These are phyloP conservation scores for Incumbomyces delicatus DNA, from an alignment of 2,329 filamentous ascomycete species.

Conservation along the genomic window DNA sequence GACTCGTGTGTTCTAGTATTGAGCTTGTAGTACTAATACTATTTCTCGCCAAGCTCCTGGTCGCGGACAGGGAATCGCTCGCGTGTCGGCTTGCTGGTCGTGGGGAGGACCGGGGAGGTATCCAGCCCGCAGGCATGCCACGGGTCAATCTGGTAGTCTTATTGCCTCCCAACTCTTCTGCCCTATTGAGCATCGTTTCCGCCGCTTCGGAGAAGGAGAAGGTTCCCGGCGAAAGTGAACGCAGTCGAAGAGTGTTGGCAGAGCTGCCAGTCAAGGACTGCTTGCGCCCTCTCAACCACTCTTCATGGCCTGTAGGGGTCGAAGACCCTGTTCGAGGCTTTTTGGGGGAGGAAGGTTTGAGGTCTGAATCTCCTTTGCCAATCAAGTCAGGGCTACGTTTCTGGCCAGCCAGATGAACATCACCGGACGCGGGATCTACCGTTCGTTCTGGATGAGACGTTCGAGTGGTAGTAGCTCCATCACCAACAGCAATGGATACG, in stretches of 20 bases:
- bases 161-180: slow-evolving; percentile 9
- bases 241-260: neutral
- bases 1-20: slow-evolving; percentile 54
- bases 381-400: slow-evolving; percentile 1
- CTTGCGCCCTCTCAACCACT: slow-evolving; percentile 5
- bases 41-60: slow-evolving; percentile 44
- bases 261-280: neutral
- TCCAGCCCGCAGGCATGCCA: neutral
- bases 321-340: neutral
- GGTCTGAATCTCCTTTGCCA: neutral
- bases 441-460: no score
- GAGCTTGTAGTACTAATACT: slow-evolving; percentile 38
- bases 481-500: no score
- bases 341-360: neutral
- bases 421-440: no score
- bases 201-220: slow-evolving; percentile 2
- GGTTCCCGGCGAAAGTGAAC: slow-evolving; percentile 2
- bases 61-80: neutral
- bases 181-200: slow-evolving; percentile 8
- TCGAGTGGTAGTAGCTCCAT: no score
- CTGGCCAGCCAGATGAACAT: neutral
- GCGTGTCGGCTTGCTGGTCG: neutral
- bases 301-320: slow-evolving; percentile 8
- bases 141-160: slow-evolving; percentile 7
- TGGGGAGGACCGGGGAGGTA: neutral